A percentile compares a stretch with the other conserved stretches of the same genome.
Conservation (phyloP, 176 grass and related monocot species). For the Tillandsia leiboldiana region DNA sequence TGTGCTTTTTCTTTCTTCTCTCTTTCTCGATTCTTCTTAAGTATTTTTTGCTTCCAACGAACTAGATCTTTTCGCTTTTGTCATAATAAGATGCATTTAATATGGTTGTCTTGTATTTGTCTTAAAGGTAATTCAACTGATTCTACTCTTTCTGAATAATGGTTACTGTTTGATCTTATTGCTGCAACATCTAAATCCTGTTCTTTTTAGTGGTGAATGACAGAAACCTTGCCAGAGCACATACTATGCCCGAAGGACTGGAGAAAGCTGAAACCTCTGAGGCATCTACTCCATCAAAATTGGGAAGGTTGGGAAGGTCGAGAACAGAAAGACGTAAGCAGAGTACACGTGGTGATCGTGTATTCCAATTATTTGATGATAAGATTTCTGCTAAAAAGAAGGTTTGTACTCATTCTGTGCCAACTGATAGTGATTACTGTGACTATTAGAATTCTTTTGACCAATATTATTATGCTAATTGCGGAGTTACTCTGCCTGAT, state of each 20-base stretch:
- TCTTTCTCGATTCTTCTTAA: no score
- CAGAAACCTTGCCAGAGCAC: conserved; percentile 40
- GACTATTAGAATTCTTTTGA: neutral
- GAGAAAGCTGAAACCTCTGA: conserved; percentile 39
- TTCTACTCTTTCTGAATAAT: no score
- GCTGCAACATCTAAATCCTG: neutral
- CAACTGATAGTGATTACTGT: neutral
- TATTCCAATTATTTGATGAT: conserved; percentile 63
- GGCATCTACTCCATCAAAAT: conserved; percentile 33
- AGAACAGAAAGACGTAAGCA: conserved; percentile 49
- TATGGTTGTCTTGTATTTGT: no score
- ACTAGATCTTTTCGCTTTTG: no score
- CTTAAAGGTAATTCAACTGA: no score
- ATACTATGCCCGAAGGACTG: conserved; percentile 44
- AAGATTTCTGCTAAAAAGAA: conserved; percentile 67
- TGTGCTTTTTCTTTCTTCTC: no score
- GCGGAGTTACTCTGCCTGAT: no score
- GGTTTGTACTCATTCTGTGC: conserved; percentile 19
- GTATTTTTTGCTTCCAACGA: no score
- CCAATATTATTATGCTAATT: neutral
- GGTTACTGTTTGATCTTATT: neutral
- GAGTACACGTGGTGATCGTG: conserved; percentile 35
- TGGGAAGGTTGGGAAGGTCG: conserved; percentile 62
- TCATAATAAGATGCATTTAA: no score
- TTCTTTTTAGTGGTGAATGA: conserved; percentile 26